Evolutionary conservation across 2,329 filamentous ascomycete genomes (phyloP).

Genomic region (Hymenoscyphus albidus): DNA sequence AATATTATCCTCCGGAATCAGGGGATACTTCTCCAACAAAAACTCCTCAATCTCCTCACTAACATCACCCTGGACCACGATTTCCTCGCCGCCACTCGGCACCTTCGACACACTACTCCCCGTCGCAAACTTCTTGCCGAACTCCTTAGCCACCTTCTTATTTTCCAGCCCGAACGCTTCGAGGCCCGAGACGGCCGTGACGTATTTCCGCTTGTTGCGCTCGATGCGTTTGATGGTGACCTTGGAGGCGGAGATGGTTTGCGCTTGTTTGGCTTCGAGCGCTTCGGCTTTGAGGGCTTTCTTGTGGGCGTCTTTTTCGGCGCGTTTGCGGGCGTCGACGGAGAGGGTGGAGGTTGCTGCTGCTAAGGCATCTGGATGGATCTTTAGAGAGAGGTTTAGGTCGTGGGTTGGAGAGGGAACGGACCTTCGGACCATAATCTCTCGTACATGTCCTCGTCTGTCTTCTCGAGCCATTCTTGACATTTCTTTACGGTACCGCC

Average conservation of each 20-base stretch:
- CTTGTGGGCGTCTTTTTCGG: constrained; percentile 93
- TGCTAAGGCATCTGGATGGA: constrained; percentile 73
- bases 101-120: constrained; percentile 89
- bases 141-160: constrained; percentile 94
- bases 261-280: constrained; percentile 76
- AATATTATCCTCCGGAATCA: constrained; percentile 92
- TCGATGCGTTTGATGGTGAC: constrained; percentile 95
- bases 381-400: not conserved
- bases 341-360: constrained; percentile 83
- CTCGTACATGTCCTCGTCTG: constrained; percentile 69
- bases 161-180: constrained; percentile 88
- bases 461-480: constrained; percentile 85
- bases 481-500: constrained; percentile 96
- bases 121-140: constrained; percentile 98
- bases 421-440: constrained; percentile 82
- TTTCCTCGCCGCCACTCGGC: constrained; percentile 83
- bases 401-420: constrained; percentile 18
- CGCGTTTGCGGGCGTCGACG: constrained; percentile 87
- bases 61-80: constrained; percentile 95
- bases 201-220: constrained; percentile 95
- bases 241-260: constrained; percentile 72
- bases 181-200: constrained; percentile 86
- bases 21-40: constrained; percentile 80
- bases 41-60: constrained; percentile 94
- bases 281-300: constrained; percentile 93